Conservation (phyloP, 805 yeast genomes). For the Ogataea nonfermentans region DNA sequence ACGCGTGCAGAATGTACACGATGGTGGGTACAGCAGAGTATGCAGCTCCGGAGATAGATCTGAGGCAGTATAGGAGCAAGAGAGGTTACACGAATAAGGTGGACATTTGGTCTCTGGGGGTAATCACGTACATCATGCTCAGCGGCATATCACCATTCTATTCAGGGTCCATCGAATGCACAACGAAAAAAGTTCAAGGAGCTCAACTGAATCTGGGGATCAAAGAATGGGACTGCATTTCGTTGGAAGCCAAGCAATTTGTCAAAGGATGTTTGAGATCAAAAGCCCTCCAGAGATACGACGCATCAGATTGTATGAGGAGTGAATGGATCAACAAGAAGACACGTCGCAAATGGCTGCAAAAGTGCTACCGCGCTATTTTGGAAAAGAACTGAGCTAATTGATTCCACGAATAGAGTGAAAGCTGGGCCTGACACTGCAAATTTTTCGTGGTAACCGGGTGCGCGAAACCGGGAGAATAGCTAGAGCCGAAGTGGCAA, state of each 20-base stretch:
- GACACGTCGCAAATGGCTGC: conserved; percentile 29
- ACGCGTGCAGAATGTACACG: conserved; percentile 25
- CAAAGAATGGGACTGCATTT: conserved; percentile 43
- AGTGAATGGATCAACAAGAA: conserved; percentile 47
- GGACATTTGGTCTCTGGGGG: conserved; percentile 71
- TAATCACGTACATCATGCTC: conserved; percentile 54
- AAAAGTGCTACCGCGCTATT: conserved; percentile 35
- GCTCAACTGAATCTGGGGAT: conserved; percentile 41
- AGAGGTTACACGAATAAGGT: conserved; percentile 54
- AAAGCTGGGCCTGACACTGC: neutral
- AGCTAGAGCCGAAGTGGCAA: conserved; percentile 3
- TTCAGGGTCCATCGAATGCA: conserved; percentile 40
- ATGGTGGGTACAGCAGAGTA: conserved; percentile 57
- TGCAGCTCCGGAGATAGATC: conserved; percentile 69
- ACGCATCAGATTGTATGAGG: conserved; percentile 42
- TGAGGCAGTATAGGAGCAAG: conserved; percentile 18
- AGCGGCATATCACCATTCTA: conserved; percentile 68
- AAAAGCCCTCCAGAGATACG: conserved; percentile 38
- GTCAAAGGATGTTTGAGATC: conserved; percentile 40
- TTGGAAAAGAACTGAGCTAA: conserved; percentile 5
- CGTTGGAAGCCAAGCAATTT: conserved; percentile 44
- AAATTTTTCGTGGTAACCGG: conserved; percentile 9
- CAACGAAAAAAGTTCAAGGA: conserved; percentile 38
- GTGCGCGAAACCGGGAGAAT: conserved; percentile 1
- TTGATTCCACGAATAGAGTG: conserved; percentile 1